Base-by-base conservation (phyloP, 148 eudicot genomes). In the Polygonum maritimum region DNA sequence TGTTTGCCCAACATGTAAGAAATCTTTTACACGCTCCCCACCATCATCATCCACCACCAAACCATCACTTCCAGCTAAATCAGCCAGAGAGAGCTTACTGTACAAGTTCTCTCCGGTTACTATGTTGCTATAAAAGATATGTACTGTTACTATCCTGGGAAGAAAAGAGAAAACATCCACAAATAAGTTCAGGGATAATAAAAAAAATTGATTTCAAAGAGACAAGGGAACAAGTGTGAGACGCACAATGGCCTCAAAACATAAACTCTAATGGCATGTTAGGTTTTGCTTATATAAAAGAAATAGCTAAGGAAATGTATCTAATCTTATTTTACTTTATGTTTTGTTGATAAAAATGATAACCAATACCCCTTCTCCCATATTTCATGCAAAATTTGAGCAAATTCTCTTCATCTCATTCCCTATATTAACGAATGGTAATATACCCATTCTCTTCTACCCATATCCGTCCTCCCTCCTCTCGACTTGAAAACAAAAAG, bases 81-180 rank as follows among this genome's bases (percentile, higher is more conserved):
- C 99, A 82, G 91, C 88, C 74, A 95, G 85, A 78, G 99, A 86
- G 76, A 95, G 91, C 86, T 95, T 95, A 87, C 99, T 95, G 76
- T 88, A 92, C 38, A 80, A 71, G 79, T 82, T 85, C 90, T 92
- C 99, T 67, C 94, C 94, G 57, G 98, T 92, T 86, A 95, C 88
- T 78, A 86, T 80, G 83, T 92, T 95, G 85, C 86, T 86, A 84
- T 81, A 91, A 72, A 81, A 82, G 75, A 95, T 86, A 81, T 95
- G 99, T 74, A 95, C 77, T 21, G 93, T 88, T 54, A 95, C 87
- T 76, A 91, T 81, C 96, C 99, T 95, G 90, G 70, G 76, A 85
- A 72, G 21, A 33, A 1, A 70, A 70, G 1, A 72, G 45, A 72
- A 47, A 44, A 72, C 54, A 5, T 10, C 49, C 44, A 72, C 16